Percentiles rank a stretch among this genome's conserved stretches.
These are phyloP conservation scores for Colletotrichum neosansevieriae DNA, from an alignment of 2,329 filamentous ascomycete genomes.

Conservation along the genomic window DNA sequence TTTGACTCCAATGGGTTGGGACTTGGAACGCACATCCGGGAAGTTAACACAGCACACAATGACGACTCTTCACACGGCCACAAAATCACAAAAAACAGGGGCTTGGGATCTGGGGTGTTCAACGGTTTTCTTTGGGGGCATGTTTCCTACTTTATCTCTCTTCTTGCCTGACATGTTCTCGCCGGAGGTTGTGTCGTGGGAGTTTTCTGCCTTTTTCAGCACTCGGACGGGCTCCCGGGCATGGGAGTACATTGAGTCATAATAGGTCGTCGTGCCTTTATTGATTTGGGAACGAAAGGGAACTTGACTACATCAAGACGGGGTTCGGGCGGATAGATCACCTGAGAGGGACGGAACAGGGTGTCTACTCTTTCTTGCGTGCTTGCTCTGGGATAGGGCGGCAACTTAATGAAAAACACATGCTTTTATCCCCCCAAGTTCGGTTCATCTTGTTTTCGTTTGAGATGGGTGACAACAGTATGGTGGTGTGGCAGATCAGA, in stretches of 20 bases:
- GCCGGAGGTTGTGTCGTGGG: slow-evolving; percentile 27
- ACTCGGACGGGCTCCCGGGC: slow-evolving; percentile 5
- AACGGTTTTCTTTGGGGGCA: slow-evolving; percentile 7
- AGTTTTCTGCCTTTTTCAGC: slow-evolving; percentile 24
- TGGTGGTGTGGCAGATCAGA: not conserved
- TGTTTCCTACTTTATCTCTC: slow-evolving; percentile 10
- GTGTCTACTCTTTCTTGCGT: slow-evolving; percentile 19
- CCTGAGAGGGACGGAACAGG: slow-evolving; percentile 22
- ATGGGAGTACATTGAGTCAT: slow-evolving; percentile 9
- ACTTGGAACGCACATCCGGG: slow-evolving; percentile 39
- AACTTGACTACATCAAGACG: slow-evolving; percentile 35
- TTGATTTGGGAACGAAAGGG: slow-evolving; percentile 26
- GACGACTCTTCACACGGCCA: slow-evolving; percentile 35
- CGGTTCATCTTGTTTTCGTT: slow-evolving; percentile 3
- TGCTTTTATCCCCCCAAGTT: slow-evolving; percentile 25
- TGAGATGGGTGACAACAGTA: not conserved
- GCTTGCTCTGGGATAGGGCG: slow-evolving; percentile 30
- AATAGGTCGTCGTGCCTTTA: slow-evolving; percentile 25
- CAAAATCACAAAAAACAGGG: slow-evolving; percentile 40
- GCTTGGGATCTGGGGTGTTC: slow-evolving; percentile 35
- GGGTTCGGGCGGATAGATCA: slow-evolving; percentile 29
- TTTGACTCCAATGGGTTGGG: slow-evolving; percentile 38
- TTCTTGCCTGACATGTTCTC: slow-evolving; percentile 11
- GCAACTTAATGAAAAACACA: slow-evolving; percentile 32
- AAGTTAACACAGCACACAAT: slow-evolving; percentile 34